Base-by-base conservation (phyloP, 164 flowering plant species). In the Warburgia ugandensis region DNA sequence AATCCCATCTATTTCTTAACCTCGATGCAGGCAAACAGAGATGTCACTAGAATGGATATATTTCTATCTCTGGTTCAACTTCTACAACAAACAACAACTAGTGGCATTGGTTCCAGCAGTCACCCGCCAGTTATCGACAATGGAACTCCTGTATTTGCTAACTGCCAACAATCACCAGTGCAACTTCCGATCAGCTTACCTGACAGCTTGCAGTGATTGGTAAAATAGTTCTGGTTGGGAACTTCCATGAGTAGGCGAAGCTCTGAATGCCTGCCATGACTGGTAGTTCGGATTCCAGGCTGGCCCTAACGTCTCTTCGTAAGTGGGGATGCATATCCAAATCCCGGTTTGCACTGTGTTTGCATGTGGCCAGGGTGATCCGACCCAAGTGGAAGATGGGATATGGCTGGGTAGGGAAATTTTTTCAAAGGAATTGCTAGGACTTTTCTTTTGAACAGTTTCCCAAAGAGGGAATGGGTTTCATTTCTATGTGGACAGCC, bases 51-150 rank as follows among this genome's bases (percentile, higher is more conserved):
- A 50, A 70, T 77, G 68, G 87, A 89, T 32, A 63, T 89, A 39
- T 77, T 83, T 56, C 68, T 75, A 33, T 81, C 87, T 42, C 81
- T 89, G 26, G 64, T 83, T 49, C 75, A 73, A 48, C 75, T 89
- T 64, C 62, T 88, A 36, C 77, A 85, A 40, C 74, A 74, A 63
- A 68, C 77, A 3, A 37, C 45, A 1, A 40, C 68, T 11, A 61
- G 43, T 26, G 72, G 56, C 37, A 52, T 29, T 26, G 53, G 62
- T 40, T 43, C 67, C 20, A 45, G 38, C 27, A 69, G 37, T 51
- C 73, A 12, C 60, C 63, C 9, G 44, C 31, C n/a, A 65, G 30
- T 16, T 19, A 29, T 50, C 6, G 67, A 65, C 44, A 58, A 58
- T 27, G 59, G 63, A 21, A 28, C 37, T 48, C 60, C 77, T 21